Evolutionary conservation across 305 asterid genomes (phyloP), one percentile per base, ranked within the genome.

Genomic region (Euphrasia arctica): DNA sequence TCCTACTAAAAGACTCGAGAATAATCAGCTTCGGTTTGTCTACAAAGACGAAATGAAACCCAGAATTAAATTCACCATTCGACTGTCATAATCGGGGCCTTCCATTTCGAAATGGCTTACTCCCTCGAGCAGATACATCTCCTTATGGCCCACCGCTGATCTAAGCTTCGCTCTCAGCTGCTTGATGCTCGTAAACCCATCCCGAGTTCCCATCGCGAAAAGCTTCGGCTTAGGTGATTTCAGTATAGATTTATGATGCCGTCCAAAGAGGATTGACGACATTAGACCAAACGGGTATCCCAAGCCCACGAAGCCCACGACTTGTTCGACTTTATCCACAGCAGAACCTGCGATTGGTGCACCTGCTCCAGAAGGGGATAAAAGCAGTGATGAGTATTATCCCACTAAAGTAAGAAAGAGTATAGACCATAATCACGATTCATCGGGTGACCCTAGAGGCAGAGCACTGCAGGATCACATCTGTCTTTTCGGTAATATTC

Each of bases 91-190:
- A 22, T 69, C 79, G 27, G 81, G 74, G 11, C 86, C 79, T 70
- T 80, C 89, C 83, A 80, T 73, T 75, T 78, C 76, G 31, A 78
- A 83, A 59, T 83, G 89, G 76, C 80, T 63, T 1, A 74, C 74
- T 27, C 89, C 86, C 52, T 47, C 5, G 8, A 83, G 75, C 10
- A 83, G 79, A 76, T 80, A 78, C 2, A 47, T 47, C 52, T 47
- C 52, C 15, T 15, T 47, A 12, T 18, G 52, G 52, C 52, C 52
- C 6, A 47, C 18, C 6, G 52, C 52, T 4, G 52, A 47, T 47
- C 4, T 47, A 10, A 47, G 18, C 52, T 47, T 47, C 7, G 6
- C 13, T 47, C 13, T 12, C 18, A 47, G 52, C 52, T 47, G 52
- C 52, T 47, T 47, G 13, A 47, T 6, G 52, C 52, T 47, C 6